Evolutionary conservation across 345 rosid genomes (phyloP), one percentile per base, ranked within the genome.

Genomic region (Gossypium ekmanianum): DNA sequence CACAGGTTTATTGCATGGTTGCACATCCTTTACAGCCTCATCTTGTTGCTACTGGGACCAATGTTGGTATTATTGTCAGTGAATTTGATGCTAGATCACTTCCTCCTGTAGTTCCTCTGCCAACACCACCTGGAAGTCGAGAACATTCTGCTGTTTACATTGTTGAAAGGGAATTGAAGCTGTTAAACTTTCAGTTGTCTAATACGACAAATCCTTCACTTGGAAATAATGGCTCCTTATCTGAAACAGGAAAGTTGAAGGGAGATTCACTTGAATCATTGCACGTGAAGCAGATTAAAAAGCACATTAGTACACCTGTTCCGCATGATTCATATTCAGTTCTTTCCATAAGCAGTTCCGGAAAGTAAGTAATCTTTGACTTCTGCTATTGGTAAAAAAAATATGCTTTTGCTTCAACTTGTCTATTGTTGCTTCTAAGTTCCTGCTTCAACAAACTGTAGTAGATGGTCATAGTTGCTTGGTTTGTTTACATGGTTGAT

Each of bases 21-120:
- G 97, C 97, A 72, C 99, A 95, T 89, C 87, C 94, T 76, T 85
- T 95, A 61, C 99, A 95, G 86, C 99, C 99, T 72, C 98, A 95
- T 81, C 96, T 95, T 63, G 98, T 95, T 62, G 99, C 93, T 71
- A 86, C 97, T 73, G 99, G 99, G 77, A 93, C 98, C 77, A 95
- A 89, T 81, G 80, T 91, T 80, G 99, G 99, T 84, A 86, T 95
- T 79, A 93, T 95, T 82, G 80, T 95, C 80, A 87, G 97, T 50
- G 99, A 95, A 78, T 95, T 95, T 87, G 99, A 95, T 89, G 79
- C 94, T 76, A 91, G 84, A 75, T 90, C 98, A 78, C 88, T 95
- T 82, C 99, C 99, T 66, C 86, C 98, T 79, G 87, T 92, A 73
- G 97, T 93, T 77, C 91, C 97, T 61, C 81, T 95, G 58, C 97